phyloP scores from a whole-genome alignment of 768 basidiomycete genomes.

The Lactarius hengduanensis region DNA sequence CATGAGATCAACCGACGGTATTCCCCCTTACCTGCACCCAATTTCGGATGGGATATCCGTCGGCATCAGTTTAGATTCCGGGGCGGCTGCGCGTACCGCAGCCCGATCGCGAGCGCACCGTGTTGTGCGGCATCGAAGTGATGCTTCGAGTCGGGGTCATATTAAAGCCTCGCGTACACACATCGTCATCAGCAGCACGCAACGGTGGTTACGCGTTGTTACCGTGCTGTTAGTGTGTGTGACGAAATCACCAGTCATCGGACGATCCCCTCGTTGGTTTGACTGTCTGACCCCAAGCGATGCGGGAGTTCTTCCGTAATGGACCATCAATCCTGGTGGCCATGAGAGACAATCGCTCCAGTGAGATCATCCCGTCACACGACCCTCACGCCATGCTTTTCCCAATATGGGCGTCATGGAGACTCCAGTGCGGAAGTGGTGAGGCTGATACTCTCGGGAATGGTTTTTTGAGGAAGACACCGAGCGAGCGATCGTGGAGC shows the following conservation, averaged over 20 bases:
- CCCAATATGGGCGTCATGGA: background rate
- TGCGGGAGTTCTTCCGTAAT: background rate
- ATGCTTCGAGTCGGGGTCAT: background rate
- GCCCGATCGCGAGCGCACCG: background rate
- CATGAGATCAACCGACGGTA: background rate
- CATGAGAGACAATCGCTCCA: background rate
- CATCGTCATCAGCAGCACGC: slow-evolving; percentile 1
- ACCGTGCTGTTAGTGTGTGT: slow-evolving; percentile 3
- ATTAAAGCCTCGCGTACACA: slow-evolving; percentile 9
- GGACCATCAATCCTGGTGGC: background rate
- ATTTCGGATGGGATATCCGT: background rate
- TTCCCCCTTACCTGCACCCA: background rate
- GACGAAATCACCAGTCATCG: slow-evolving; percentile 1
- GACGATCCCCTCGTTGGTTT: slow-evolving; percentile 21
- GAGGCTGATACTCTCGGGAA: slow-evolving; percentile 11
- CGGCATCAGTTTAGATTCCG: background rate
- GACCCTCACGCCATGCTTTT: background rate
- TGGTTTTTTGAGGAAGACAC: background rate
- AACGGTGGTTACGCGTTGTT: slow-evolving; percentile 8
- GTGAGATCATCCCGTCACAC: background rate
- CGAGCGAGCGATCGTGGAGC: slow-evolving; percentile 13
- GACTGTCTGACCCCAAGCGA: slow-evolving; percentile 1
- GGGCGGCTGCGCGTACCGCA: slow-evolving; percentile 7
- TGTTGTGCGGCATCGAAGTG: background rate
- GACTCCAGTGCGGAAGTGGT: slow-evolving; percentile 11